Evolutionary conservation across 495 filamentous ascomycete genomes (phyloP), one percentile per base, ranked within the genome.

Genomic region (Aspergillus sclerotiicarbonarius): DNA sequence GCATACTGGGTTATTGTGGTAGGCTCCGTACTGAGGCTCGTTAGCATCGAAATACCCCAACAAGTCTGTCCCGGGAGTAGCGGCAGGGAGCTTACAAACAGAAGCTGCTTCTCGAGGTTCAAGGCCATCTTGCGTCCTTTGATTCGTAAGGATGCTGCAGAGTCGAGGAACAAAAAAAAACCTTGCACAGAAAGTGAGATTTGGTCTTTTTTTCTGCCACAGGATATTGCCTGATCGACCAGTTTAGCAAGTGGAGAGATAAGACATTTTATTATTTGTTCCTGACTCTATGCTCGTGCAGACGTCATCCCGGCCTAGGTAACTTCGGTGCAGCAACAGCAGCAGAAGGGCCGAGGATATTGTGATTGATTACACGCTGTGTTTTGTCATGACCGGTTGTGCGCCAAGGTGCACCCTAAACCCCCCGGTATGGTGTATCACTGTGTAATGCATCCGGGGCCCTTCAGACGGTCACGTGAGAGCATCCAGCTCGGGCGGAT

Each of bases 1-100:
- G 54, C 67, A 46, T 78, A 95, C 89, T 8, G 84, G 77, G 74
- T 96, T 88, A 70, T 89, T 87, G 71, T 98, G 94, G 71, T 98
- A 97, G 30, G 90, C 84, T 65, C 94, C 93, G 81, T 98, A 98
- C 94, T 97, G 54, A 37, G 12, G 21, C 18, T 15, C 13, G 53
- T 48, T 47, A 48, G 29, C 18, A 47, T 21, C 6, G 9, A 20
- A 20, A 59, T 52, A 46, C 32, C 35, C 33, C 32, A 32, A n/a
- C 39, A 5, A 21, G 31, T 15, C 16, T 5, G 31, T 44, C 35
- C 35, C 39, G 49, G 35, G 20, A 44, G 8, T 19, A 58, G 47
- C 21, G 12, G 49, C 12, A 56, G 35, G 39, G 43, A 44, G 74
- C 89, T 73, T 81, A 92, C 89, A 73, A 91, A 91, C 59, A 84